Base-by-base conservation (phyloP, 1,284 basidiomycete species). In the Irpex sp. region DNA sequence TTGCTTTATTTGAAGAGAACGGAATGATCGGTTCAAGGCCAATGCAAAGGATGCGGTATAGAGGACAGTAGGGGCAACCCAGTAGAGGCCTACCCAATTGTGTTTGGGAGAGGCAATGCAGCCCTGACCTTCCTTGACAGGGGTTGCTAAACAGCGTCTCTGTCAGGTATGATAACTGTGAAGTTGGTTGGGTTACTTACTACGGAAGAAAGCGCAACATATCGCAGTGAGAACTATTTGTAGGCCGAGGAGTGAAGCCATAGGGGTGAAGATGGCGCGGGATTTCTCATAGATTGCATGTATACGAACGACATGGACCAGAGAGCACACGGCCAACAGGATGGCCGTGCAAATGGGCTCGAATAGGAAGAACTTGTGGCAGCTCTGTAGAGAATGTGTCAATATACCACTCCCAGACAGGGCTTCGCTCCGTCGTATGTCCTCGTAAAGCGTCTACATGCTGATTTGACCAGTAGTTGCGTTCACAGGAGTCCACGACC, bases 41-140 rank as follows among this genome's bases (percentile, higher is more conserved):
- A 92, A 80, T 37, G 67, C 75, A 67, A 90, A 84, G 18, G 87
- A 86, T 48, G 75, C 80, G 28, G 82, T 83, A 73, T 89, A 92
- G 18, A 91, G 78, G 52, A 90, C 58, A 45, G 90, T 91, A 23
- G 88, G 85, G 0, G 82, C 82, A 14, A 89, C 72, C 90, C 90
- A 93, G 78, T 92, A 93, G 66, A 92, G 83, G 49, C 86, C 90
- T 59, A 92, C 87, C 89, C 89, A 92, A 70, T 81, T 84, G 66
- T 80, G 73, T 66, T 85, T 85, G 28, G 90, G 90, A 47, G 89
- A 90, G 2, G 90, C 88, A 63, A 93, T 92, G 74, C 90, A 93
- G 3, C 90, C 90, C 69, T 93, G 90, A 23, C 87, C 88, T 10
- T 75, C 79, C 16, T 74, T 65, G 33, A 93, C 81, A 21, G 88